Conservation (phyloP, 768 basidiomycete genomes). For the Dendrothele bispora region DNA sequence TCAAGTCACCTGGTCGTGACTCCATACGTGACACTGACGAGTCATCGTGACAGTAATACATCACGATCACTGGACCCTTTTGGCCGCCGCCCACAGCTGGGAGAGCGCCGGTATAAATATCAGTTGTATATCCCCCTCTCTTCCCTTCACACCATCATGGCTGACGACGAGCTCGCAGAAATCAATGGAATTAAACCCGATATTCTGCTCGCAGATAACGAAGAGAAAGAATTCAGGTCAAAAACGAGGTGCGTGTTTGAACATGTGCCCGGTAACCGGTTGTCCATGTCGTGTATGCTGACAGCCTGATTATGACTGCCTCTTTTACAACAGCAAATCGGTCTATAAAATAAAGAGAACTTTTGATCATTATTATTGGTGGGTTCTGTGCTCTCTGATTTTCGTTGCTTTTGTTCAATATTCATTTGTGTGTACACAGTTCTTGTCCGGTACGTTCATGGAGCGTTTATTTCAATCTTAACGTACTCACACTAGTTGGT, state of each 20-base stretch:
- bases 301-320: neutral
- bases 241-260: constrained; percentile 28
- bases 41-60: too few relatives aligned
- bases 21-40: too few relatives aligned
- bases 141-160: constrained; percentile 3
- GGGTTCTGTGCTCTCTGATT: neutral
- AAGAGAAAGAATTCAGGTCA: constrained; percentile 45
- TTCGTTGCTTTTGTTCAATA: neutral
- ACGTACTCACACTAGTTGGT: too few relatives aligned
- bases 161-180: constrained; percentile 44
- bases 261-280: too few relatives aligned
- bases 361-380: constrained; percentile 45
- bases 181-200: constrained; percentile 54
- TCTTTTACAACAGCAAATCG: neutral
- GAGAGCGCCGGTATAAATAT: too few relatives aligned
- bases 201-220: constrained; percentile 44
- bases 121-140: too few relatives aligned
- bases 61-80: too few relatives aligned
- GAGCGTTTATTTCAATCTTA: neutral
- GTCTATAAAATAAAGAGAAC: constrained; percentile 30
- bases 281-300: neutral
- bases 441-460: constrained; percentile 31
- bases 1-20: too few relatives aligned
- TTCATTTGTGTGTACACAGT: constrained; percentile 13
- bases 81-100: too few relatives aligned